Conservation (phyloP, 345 rosid genomes). For the Salix koriyanagi region DNA sequence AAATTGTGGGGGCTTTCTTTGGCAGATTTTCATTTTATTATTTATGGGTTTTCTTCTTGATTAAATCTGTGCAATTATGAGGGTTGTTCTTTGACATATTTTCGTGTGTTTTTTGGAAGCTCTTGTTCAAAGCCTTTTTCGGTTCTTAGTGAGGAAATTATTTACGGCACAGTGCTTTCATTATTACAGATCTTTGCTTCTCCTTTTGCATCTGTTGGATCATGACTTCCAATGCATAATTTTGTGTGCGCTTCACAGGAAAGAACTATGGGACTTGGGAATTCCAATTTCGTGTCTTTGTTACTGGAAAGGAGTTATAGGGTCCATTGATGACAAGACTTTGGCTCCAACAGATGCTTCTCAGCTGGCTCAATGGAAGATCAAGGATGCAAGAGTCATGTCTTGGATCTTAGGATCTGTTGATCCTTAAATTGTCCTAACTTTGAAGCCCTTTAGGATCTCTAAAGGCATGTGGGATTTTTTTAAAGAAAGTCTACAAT, state of each 20-base stretch:
- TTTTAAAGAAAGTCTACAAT: conserved; percentile 4
- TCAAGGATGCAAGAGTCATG: conserved; percentile 13
- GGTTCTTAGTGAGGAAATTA: too few relatives aligned
- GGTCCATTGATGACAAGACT: neutral
- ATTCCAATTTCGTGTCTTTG: conserved; percentile 9
- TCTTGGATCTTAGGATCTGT: neutral
- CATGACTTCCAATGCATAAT: too few relatives aligned
- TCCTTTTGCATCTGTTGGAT: too few relatives aligned
- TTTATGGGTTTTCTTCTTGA: too few relatives aligned
- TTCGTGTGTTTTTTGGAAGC: too few relatives aligned
- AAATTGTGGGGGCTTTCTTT: too few relatives aligned
- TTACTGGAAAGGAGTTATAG: conserved; percentile 6
- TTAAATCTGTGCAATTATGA: too few relatives aligned
- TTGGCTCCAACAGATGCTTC: neutral
- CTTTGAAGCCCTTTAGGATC: neutral
- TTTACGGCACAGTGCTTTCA: too few relatives aligned
- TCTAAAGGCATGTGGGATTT: neutral
- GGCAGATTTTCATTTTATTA: too few relatives aligned
- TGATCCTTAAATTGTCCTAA: neutral
- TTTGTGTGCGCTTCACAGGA: neutral
- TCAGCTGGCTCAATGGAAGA: neutral
- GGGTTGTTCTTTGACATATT: too few relatives aligned
- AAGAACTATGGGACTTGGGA: conserved; percentile 13
- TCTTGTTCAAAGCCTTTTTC: too few relatives aligned
- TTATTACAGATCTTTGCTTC: too few relatives aligned